A percentile compares a stretch with the other conserved stretches of the same genome.
phyloP scores from a whole-genome alignment of 768 basidiomycete species.

The Roridomyces roridus region DNA sequence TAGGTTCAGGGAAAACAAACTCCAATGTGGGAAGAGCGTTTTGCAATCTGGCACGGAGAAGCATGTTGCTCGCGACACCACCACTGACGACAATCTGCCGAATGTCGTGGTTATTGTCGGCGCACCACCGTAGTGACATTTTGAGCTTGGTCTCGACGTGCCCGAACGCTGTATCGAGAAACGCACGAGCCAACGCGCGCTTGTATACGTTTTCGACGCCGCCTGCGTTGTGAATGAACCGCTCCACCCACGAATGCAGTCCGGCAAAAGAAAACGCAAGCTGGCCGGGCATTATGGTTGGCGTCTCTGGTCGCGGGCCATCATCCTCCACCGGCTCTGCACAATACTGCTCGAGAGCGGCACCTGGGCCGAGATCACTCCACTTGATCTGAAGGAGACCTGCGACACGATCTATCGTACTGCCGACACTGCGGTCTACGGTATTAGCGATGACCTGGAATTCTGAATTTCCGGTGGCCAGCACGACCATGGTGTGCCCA shows the following conservation, averaged over 20 bases:
- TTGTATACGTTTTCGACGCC: conserved; percentile 51
- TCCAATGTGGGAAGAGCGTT: conserved; percentile 38
- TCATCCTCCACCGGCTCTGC: conserved; percentile 35
- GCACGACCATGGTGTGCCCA: conserved; percentile 91
- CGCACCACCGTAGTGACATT: conserved; percentile 56
- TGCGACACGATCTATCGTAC: conserved; percentile 85
- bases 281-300: conserved; percentile 55
- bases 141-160: conserved; percentile 81
- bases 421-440: conserved; percentile 76
- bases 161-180: conserved; percentile 72
- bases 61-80: conserved; percentile 89
- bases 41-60: conserved; percentile 55
- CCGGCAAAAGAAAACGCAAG: conserved; percentile 83
- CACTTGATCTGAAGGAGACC: conserved; percentile 71
- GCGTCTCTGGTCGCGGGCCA: conserved; percentile 39
- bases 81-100: conserved; percentile 83
- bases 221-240: conserved; percentile 51
- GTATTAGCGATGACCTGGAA: conserved; percentile 81
- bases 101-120: conserved; percentile 47
- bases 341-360: conserved; percentile 81
- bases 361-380: conserved; percentile 70
- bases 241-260: conserved; percentile 74
- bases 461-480: conserved; percentile 60
- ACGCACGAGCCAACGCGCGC: conserved; percentile 66
- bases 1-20: conserved; percentile 76